Evolutionary conservation across 2,329 filamentous ascomycete genomes (phyloP), one percentile per base, ranked within the genome.

Genomic region (Sarocladiaceae sp.): DNA sequence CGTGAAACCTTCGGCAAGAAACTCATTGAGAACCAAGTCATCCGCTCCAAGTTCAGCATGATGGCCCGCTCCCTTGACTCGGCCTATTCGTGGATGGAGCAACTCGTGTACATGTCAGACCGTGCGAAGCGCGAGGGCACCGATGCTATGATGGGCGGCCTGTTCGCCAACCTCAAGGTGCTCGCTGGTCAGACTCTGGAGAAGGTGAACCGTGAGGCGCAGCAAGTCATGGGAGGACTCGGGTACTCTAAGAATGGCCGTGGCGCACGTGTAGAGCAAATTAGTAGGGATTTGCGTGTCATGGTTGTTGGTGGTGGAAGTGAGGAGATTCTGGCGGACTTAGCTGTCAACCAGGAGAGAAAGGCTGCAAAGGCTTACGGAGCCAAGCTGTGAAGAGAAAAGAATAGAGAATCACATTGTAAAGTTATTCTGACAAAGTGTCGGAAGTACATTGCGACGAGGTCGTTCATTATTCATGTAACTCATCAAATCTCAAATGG

Each of bases 41-140:
- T 86, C 51, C 73, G 77, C 17, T 70, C 75, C 18, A 85, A 86
- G 60, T 71, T 86, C 13, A 74, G 78, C n/a, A 80, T 76, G 31
- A 72, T 84, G 49, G 80, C 79, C 0, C 70, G 78, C 11, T 73
- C 78, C 57, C 75, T 86, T n/a, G 82, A 85, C 56, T 76, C 78
- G 0, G 78, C 81, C 42, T 82, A 79, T 65, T 78, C 81, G 0
- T 84, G 81, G 68, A 63, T 85, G 53, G 82, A 86, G 58, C 80
- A 84, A 60, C 66, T 85, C 2, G 79, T 78, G 4, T 80, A 77
- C 60, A 79, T 39, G 70, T 77, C 29, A 12, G 53, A 22, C 53
- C 59, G 53, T 33, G 58, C 2, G 52, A 56, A 0, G 62, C 60
- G 17, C 58, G 58, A 54, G n/a, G 36, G 51, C 18, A 25, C 12